Evolutionary conservation across 192 early-diverging fungal genomes (phyloP).

Genomic region (Linnemannia hyalina): DNA sequence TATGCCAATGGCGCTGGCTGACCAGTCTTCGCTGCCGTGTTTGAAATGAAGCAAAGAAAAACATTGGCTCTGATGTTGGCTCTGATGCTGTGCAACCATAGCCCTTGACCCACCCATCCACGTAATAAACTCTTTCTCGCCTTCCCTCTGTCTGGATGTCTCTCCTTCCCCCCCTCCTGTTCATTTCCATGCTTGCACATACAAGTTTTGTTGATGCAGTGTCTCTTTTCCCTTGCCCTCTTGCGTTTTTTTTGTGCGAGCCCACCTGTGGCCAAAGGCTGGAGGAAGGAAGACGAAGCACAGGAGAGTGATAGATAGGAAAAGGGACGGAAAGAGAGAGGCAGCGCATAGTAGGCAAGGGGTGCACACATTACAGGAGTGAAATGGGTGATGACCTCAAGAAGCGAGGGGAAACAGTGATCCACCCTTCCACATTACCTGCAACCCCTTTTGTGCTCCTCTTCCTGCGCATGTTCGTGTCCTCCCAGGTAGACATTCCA

Average conservation of each 20-base stretch:
- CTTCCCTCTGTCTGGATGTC: background rate
- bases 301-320: background rate
- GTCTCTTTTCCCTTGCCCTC: background rate
- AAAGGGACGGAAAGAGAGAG: background rate
- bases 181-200: background rate
- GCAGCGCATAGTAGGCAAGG: background rate
- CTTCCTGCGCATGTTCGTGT: background rate
- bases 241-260: background rate
- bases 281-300: background rate
- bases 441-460: background rate
- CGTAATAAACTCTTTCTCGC: background rate
- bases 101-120: background rate
- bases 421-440: background rate
- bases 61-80: background rate
- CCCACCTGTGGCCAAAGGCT: background rate
- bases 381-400: background rate
- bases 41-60: conserved; percentile 6
- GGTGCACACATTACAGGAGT: background rate
- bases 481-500: background rate
- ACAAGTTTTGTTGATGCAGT: background rate
- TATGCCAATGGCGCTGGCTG: background rate
- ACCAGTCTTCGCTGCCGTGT: background rate
- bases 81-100: conserved; percentile 8
- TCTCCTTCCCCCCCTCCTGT: background rate
- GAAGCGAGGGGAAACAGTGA: background rate